Base-by-base conservation (phyloP, 2,329 filamentous ascomycete species). In the Teratosphaeria pseudoeucalypti region DNA sequence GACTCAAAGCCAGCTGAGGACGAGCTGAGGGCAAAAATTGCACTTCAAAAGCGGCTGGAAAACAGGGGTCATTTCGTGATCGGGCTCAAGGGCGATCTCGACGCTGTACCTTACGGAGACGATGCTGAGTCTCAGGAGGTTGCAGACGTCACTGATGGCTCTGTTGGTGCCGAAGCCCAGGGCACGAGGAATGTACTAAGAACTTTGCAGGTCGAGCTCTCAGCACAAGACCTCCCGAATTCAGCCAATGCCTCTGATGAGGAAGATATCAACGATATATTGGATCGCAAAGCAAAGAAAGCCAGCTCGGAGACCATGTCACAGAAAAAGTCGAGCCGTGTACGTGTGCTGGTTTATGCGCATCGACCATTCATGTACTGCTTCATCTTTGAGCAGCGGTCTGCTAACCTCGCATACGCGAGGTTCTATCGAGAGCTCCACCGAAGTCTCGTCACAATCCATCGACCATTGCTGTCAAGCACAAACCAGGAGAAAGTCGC, bases 351-450 rank as follows among this genome's bases (percentile, higher is more conserved):
- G 6, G 81, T 91, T 56, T 92, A 91, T 68, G 82, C 86, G 54
- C 77, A 85, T 70, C 82, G 81, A 27, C 89, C 89, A 0, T 92
- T 92, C 72, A 82, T 92, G 55, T 92, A 89, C 70, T 82, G 86
- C 1, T 86, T 94, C 62, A 76, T 94, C 3, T 92, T 92, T 71
- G 75, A 81, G 55, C 75, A 81, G 52, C 78, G 79, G 54, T 86
- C 86, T 6, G 78, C 82, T 58, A 82, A 83, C 1, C 70, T 81
- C 19, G 70, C 67, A 39, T 71, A 77, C 7, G 65, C 73, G 2
- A 68, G 70, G 11, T 79, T 80, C 68, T 80, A 79, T 68, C 73
- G 72, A 56, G 74, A 78, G 58, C 66, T 85, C 3, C 79, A 83
- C 63, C 76, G 74, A 26, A 82, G 81, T 70, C 68, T 85, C 61